Evolutionary conservation across 148 eudicot genomes (phyloP), one percentile per base, ranked within the genome.

Genomic region (Fallopia convolvulus): DNA sequence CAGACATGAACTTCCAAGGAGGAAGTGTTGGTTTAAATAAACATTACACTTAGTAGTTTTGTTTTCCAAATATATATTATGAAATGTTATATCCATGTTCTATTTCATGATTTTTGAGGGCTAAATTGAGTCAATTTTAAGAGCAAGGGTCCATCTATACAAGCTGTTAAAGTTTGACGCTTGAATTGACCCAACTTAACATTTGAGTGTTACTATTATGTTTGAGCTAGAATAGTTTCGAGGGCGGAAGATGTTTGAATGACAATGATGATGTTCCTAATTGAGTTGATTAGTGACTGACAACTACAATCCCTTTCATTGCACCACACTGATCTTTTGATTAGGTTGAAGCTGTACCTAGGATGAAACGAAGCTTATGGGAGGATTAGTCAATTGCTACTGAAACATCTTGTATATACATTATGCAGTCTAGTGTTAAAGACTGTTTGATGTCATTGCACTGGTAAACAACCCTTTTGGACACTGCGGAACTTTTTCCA

Each of bases 401-500:
- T 23, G 1, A 3, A 58, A 13, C 21, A 55, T 58, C 21, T 58
- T 23, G 70, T 65, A 65, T 30, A 65, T 21, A 6, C 65, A 65
- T 30, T 30, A 65, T 23, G 0, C 65, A 65, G 70, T 13, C 40
- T 9, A 65, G 40, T 30, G 39, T 32, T 65, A 2, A 13, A 32
- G 70, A 10, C 36, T 65, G 70, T 65, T 65, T 65, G 8, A 65
- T 65, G 41, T 65, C 70, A 65, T 32, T 65, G 70, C 39, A 65
- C 18, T 12, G 40, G 40, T 14, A 32, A 63, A 23, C 33, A 8
- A 56, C 8, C 26, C n/a, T 50, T 50, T 50, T 50, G 55, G 14
- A 50, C 23, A 17, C n/a, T n/a, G 60, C 17, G 8, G 60, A 17
- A 50, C 18, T 50, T 50, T n/a, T 50, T n/a, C 56, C 56, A 50